These are phyloP conservation scores for Hibiscus trionum DNA, from an alignment of 345 rosid genomes.

Conservation along the genomic window DNA sequence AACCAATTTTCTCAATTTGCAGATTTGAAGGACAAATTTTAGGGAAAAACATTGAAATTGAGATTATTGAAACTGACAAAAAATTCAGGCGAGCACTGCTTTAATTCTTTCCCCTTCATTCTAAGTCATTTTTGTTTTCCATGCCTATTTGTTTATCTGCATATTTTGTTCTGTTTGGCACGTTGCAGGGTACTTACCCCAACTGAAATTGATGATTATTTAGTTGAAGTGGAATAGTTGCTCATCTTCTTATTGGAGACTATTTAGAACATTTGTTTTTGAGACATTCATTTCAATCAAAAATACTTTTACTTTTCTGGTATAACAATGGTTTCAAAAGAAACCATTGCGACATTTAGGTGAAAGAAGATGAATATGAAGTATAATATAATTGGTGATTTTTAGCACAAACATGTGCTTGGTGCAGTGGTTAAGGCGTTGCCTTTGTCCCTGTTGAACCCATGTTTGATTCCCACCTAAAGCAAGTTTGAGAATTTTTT, in stretches of 20 bases:
- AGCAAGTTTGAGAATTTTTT: too few relatives aligned
- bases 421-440: too few relatives aligned
- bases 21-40: conserved; percentile 93
- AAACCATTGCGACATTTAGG: too few relatives aligned
- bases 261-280: background rate
- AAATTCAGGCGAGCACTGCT: conserved; percentile 62
- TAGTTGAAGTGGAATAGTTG: conserved; percentile 49
- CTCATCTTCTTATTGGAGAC: background rate
- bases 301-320: background rate
- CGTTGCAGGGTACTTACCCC: conserved; percentile 64
- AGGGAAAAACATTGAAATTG: conserved; percentile 82
- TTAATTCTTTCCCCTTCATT: too few relatives aligned
- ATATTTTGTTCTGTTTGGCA: background rate
- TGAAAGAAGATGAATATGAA: too few relatives aligned
- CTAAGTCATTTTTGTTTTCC: too few relatives aligned
- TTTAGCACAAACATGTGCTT: too few relatives aligned
- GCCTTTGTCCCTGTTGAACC: too few relatives aligned
- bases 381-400: too few relatives aligned
- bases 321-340: background rate
- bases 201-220: conserved; percentile 59
- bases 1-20: conserved; percentile 11
- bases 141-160: too few relatives aligned
- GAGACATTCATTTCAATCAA: background rate
- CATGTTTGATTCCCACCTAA: too few relatives aligned
- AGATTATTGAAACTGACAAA: conserved; percentile 66